phyloP scores from a whole-genome alignment of 2,329 filamentous ascomycete genomes.

The Talaromyces sp. region DNA sequence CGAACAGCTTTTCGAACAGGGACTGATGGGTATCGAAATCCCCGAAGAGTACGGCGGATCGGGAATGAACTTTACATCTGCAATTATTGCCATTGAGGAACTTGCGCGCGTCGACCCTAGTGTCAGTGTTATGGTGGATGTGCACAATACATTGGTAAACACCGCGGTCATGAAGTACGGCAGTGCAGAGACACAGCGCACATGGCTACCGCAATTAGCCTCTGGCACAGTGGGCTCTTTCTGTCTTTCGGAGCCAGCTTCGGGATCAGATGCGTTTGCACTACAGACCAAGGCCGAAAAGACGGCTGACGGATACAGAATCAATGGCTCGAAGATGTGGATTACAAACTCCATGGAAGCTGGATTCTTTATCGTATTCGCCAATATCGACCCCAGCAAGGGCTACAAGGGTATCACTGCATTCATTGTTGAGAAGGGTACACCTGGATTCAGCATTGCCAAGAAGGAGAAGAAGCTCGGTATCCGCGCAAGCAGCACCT shows the following conservation, averaged over 20 bases:
- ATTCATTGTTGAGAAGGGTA: constrained; percentile 89
- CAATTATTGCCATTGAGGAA: constrained; percentile 96
- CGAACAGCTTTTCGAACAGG: constrained; percentile 94
- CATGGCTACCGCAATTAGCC: constrained; percentile 84
- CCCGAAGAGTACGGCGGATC: constrained; percentile 95
- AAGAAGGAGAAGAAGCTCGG: constrained; percentile 99
- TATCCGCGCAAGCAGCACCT: constrained; percentile 92
- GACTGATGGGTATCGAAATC: constrained; percentile 95
- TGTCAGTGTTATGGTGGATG: constrained; percentile 91
- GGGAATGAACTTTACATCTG: constrained; percentile 97
- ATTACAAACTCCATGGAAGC: constrained; percentile 97
- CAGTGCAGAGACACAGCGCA: constrained; percentile 72
- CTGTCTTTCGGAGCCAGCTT: constrained; percentile 88
- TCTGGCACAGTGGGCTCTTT: constrained; percentile 88
- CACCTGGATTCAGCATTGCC: constrained; percentile 85
- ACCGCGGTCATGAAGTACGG: constrained; percentile 87
- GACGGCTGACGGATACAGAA: constrained; percentile 77
- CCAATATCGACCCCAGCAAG: constrained; percentile 86
- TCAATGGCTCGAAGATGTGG: constrained; percentile 98
- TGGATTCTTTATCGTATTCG: constrained; percentile 95
- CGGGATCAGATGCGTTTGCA: constrained; percentile 93
- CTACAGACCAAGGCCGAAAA: constrained; percentile 86
- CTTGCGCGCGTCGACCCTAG: constrained; percentile 90
- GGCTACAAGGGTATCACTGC: constrained; percentile 97
- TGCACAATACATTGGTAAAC: constrained; percentile 97